Base-by-base conservation (phyloP, 345 rosid species). In the Capsella bursapastoris region DNA sequence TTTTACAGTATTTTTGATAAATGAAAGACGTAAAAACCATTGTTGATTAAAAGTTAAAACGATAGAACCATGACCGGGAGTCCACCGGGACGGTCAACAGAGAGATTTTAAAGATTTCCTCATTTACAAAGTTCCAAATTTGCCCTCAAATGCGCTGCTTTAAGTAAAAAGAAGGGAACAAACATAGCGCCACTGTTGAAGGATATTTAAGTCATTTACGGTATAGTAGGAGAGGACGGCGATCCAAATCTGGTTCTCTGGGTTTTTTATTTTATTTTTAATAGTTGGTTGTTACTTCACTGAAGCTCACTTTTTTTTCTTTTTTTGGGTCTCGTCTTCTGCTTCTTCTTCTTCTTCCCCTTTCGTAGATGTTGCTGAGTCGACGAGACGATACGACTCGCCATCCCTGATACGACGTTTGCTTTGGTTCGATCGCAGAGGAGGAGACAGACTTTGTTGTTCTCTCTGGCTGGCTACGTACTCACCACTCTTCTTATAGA, bases 241-340 rank as follows among this genome's bases (percentile, higher is more conserved):
- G 64, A 76, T 69, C 77, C 77, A 63, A 65, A 76, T 70, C 80
- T 76, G 67, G 64, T 68, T 59, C 64, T 57, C 56, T 74, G 58
- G 51, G 62, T 7, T 61, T 25, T 32, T 6, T 34, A 2, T 34
- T 57, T 1, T 32, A 4, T 57, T 9, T 52, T 25, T 48, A 9
- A 2, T 18, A 12, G 25, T 53, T 32, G 35, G 49, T 22, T 22
- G 49, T 5, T 52, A 50, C 57, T 61, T 52, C 57, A 61, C 49
- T 75, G 25, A 6, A 65, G 78, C 40, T 56, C 61, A 14, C 12
- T 35, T 15, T n/a, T 57, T 4, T 32, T 15, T 27, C 14, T 29
- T 9, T 18, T 1, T 22, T 13, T 44, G 5, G 1, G 18, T n/a
- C 18, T 45, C 18, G 18, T 22, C 56, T 14, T 12, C 59, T 55